Base-by-base conservation (phyloP, 208 protist species). In the Spongospora subterranea region DNA sequence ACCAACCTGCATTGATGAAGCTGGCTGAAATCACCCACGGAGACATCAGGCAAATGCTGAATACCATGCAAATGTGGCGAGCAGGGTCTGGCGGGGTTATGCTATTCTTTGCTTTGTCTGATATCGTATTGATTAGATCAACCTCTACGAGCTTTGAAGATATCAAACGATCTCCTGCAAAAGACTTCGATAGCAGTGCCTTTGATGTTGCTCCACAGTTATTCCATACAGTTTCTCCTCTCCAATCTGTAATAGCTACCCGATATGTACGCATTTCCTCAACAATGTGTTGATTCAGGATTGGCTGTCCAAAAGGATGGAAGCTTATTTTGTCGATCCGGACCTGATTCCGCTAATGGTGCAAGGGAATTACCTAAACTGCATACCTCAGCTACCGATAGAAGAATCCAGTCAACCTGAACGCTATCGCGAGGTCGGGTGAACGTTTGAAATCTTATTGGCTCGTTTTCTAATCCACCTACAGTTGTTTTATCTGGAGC, bases 31-130 rank as follows among this genome's bases (percentile, higher is more conserved):
- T 91, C 35, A 95, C 95, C 0, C 95, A 97, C 45, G 97, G 96
- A 43, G 98, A 99, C 93, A 98, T 99, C 45, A 94, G 98, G 46
- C 97, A 96, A 93, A 95, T 98, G 91, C 94, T 99, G 32, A 98
- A 98, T 93, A 95, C 97, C 82, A 90, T 99, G 40, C 98, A 99
- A 94, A 92, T 99, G 6, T 93, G 65, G 91, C 38, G 92, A 24
- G 29, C 20, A 94, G 95, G 89, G 96, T 96, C 90, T 93, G 94
- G 24, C 64, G 88, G 94, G 89, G 94, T n/a, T n/a, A n/a, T n/a
- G n/a, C n/a, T n/a, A n/a, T n/a, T n/a, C n/a, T n/a, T n/a, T n/a
- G n/a, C n/a, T n/a, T n/a, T n/a, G n/a, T n/a, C n/a, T n/a, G n/a
- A n/a, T n/a, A n/a, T n/a, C n/a, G n/a, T n/a, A n/a, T n/a, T 95